Base-by-base conservation (phyloP, 495 filamentous ascomycete genomes). In the Trichoderma gamsii region DNA sequence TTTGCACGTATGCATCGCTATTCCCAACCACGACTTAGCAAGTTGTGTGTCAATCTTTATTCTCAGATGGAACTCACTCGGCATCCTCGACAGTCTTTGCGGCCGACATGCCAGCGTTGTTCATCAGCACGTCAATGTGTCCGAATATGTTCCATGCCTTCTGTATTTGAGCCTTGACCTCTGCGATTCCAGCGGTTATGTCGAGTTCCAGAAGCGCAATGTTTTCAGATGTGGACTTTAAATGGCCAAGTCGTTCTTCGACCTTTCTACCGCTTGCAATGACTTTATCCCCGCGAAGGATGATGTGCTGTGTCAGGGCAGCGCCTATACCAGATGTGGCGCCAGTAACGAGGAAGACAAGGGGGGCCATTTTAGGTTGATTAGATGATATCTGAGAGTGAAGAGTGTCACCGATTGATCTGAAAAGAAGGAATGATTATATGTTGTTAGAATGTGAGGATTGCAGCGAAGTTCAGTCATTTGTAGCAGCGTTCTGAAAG, bases 251-350 rank as follows among this genome's bases (percentile, higher is more conserved):
- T 4, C 69, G 67, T n/a, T 41, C 46, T 3, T 75, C 72, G 21
- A 77, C 73, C 44, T 78, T 79, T 67, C 73, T 70, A 11, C 74
- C 74, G 3, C 69, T 66, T 32, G 78, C 84, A 59, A 86, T 78
- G 15, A 87, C 84, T 16, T 75, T 73, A 69, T 85, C 78, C 35
- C 82, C 82, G 27, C 77, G 76, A 9, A 67, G 67, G 7, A 86
- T 77, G n/a, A 82, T 81, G 4, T 73, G 64, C 8, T 76, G 71
- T 49, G 80, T 74, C 6, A 86, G 75, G 27, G 70, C 68, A 6
- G 68, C 70, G 29, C 71, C 70, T 44, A 75, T 72, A 67, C 75
- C 75, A 0, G 73, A 72, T 63, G 74, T 75, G 49, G 74, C 69
- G 63, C 74, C 75, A n/a, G 71, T 76, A 27, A 73, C 72, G 69